Conservation (phyloP, 2,329 filamentous ascomycete species). For the Fusarium sp. region DNA sequence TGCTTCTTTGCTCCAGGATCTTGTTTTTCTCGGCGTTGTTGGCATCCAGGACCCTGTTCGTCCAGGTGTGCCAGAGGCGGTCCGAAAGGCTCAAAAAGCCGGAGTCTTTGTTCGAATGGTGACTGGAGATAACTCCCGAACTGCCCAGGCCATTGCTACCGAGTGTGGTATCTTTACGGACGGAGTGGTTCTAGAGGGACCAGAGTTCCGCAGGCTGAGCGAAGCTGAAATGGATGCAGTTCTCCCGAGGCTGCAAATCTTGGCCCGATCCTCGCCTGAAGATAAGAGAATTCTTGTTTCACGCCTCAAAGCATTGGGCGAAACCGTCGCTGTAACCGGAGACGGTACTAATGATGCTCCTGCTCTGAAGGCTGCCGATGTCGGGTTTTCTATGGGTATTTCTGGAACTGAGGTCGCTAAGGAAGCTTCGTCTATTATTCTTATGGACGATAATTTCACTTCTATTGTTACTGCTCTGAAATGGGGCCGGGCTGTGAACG, state of each 20-base stretch:
- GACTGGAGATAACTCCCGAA: background rate
- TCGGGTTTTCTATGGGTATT: slow-evolving; percentile 56
- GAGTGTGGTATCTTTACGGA: background rate
- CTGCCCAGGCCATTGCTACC: background rate
- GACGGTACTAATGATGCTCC: background rate
- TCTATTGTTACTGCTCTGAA: background rate
- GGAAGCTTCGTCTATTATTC: slow-evolving; percentile 12
- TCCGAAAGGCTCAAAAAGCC: background rate
- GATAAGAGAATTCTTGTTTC: background rate
- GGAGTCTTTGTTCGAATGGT: background rate
- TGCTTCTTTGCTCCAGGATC: background rate
- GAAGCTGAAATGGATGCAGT: background rate
- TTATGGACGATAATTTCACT: background rate
- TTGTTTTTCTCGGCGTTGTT: background rate
- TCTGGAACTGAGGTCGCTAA: slow-evolving; percentile 75
- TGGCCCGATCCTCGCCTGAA: background rate
- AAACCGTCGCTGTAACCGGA: background rate
- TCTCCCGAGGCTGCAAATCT: background rate
- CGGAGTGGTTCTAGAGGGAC: background rate
- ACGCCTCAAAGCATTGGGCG: background rate
- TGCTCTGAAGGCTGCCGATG: background rate
- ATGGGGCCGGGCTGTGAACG: background rate
- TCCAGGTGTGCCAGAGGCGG: background rate
- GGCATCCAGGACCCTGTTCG: slow-evolving; percentile 2
- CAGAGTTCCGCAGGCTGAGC: background rate